Conservation (phyloP, 2,329 filamentous ascomycete genomes). For the Scedosporium minutisporum region DNA sequence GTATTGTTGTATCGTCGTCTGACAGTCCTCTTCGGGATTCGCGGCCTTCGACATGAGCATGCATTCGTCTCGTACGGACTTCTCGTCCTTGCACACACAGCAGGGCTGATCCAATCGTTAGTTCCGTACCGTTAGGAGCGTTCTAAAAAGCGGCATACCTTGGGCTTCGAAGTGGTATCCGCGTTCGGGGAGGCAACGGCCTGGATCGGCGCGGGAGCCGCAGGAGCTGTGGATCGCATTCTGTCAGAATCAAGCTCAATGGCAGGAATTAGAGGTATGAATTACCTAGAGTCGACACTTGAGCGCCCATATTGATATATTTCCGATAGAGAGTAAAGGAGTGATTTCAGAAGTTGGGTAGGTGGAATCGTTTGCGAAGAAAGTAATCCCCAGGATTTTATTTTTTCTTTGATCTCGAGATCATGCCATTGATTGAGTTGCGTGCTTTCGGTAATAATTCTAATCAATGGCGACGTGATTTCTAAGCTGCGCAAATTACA, state of each 20-base stretch:
- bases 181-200: neutral
- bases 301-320: slow-evolving; percentile 1
- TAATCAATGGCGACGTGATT: neutral
- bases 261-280: neutral
- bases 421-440: neutral
- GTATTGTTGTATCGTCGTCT: slow-evolving; percentile 74
- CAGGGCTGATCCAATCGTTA: slow-evolving; percentile 55
- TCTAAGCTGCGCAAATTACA: neutral
- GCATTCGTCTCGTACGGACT: slow-evolving; percentile 87
- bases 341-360: neutral
- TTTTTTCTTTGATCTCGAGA: neutral
- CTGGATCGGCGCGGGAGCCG: slow-evolving; percentile 2
- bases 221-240: slow-evolving; percentile 1
- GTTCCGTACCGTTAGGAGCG: neutral
- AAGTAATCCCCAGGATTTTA: neutral
- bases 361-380: neutral
- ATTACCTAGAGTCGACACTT: slow-evolving; percentile 2
- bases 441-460: neutral
- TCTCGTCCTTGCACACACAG: slow-evolving; percentile 96
- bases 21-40: slow-evolving; percentile 77
- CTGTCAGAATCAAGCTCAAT: neutral
- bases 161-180: slow-evolving; percentile 8
- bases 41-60: slow-evolving; percentile 90
- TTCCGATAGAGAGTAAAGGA: neutral
- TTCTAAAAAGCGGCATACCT: slow-evolving; percentile 6